These are phyloP conservation scores for Chalciporus sp. DNA, from an alignment of 1,284 basidiomycete species.

Conservation along the genomic window DNA sequence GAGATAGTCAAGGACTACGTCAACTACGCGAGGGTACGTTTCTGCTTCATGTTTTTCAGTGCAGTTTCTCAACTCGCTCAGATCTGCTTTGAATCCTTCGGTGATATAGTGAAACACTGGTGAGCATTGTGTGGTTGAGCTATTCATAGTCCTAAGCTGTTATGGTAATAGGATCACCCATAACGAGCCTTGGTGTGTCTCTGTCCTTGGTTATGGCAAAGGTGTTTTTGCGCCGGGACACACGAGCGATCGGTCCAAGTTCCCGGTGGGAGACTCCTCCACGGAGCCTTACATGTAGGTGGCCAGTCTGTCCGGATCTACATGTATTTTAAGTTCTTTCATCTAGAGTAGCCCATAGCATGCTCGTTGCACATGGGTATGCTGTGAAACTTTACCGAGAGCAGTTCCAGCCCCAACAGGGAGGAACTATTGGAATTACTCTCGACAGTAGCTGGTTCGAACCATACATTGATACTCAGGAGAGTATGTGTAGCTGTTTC, in stretches of 20 bases:
- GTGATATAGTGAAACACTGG: conserved; percentile 10
- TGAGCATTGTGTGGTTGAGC: not conserved
- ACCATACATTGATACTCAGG: conserved; percentile 49
- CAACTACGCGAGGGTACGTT: conserved; percentile 6
- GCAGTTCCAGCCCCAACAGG: conserved; percentile 37
- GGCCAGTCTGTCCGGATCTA: not conserved
- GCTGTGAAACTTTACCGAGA: conserved; percentile 42
- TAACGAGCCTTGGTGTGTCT: conserved; percentile 45
- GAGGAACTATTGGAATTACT: conserved; percentile 47
- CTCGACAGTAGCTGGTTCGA: conserved; percentile 54
- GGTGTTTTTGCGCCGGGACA: conserved; percentile 38
- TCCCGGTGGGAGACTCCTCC: conserved; percentile 32
- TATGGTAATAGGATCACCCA: conserved; percentile 37
- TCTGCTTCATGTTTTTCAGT: not conserved
- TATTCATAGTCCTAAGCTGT: not conserved
- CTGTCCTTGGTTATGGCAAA: conserved; percentile 38
- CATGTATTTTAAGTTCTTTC: not conserved
- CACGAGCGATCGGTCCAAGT: conserved; percentile 31
- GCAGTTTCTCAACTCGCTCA: not conserved
- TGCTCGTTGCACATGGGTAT: conserved; percentile 43
- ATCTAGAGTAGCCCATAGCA: conserved; percentile 40
- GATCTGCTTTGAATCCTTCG: conserved; percentile 11
- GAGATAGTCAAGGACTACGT: conserved; percentile 35
- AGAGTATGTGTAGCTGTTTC: conserved; percentile 31
- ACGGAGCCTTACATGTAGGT: conserved; percentile 43